Evolutionary conservation across 495 filamentous ascomycete species (phyloP).

Genomic region (Aspergillus egyptiacus): DNA sequence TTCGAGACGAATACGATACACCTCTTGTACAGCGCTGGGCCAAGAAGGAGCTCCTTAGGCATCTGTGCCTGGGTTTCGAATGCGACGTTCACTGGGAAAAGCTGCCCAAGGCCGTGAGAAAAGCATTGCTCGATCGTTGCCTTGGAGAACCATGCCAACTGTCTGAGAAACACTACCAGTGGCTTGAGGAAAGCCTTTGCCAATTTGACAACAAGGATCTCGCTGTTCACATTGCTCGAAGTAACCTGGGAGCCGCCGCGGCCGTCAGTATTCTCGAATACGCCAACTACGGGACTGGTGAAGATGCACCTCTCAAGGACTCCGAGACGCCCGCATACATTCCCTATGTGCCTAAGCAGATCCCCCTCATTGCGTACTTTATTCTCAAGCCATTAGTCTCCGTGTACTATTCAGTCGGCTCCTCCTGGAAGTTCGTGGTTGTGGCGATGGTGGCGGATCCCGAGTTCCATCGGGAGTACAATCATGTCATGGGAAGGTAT

Average conservation of each 20-base stretch:
- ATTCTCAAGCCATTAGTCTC: constrained; percentile 27
- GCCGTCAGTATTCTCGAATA: constrained; percentile 37
- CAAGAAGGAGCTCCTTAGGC: constrained; percentile 37
- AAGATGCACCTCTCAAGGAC: constrained; percentile 25
- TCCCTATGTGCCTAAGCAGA: constrained; percentile 26
- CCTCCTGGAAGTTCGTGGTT: constrained; percentile 47
- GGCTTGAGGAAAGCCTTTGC: constrained; percentile 34
- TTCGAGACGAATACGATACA: constrained; percentile 32
- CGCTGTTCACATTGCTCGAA: constrained; percentile 34
- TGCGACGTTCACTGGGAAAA: constrained; percentile 41
- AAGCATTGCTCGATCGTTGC: constrained; percentile 33
- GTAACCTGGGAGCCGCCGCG: constrained; percentile 38
- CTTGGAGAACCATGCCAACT: constrained; percentile 28
- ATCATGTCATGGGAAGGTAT: constrained; percentile 38
- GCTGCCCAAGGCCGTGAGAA: constrained; percentile 30
- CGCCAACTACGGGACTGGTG: constrained; percentile 31
- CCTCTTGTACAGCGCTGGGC: constrained; percentile 34
- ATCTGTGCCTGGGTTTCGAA: constrained; percentile 41
- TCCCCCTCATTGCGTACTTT: constrained; percentile 22
- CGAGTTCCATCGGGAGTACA: constrained; percentile 54
- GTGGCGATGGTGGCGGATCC: constrained; percentile 51
- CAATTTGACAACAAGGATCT: constrained; percentile 33
- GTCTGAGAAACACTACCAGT: constrained; percentile 23
- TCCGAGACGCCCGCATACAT: constrained; percentile 29
- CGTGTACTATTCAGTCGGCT: constrained; percentile 37